A percentile compares a stretch with the other conserved stretches of the same genome.
These are phyloP conservation scores for Zhuliangozyma parablackwelliae DNA, from an alignment of 1,139 yeast genomes.

Conservation along the genomic window DNA sequence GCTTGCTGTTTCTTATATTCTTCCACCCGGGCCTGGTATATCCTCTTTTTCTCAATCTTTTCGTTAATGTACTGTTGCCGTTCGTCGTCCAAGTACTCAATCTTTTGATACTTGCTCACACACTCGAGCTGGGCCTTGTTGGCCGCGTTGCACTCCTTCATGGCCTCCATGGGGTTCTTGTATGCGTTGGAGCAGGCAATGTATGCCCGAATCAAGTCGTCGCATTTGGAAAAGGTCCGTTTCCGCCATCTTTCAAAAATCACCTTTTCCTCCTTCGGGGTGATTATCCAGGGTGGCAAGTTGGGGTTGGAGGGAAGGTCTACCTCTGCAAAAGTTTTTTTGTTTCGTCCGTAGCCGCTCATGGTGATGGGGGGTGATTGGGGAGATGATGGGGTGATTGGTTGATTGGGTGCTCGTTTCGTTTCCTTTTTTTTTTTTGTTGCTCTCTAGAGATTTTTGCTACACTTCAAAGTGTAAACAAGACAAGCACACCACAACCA, in stretches of 20 bases:
- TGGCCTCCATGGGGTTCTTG: conserved; percentile 51
- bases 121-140: conserved; percentile 43
- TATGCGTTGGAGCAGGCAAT: conserved; percentile 38
- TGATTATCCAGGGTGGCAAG: conserved; percentile 78
- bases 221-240: conserved; percentile 69
- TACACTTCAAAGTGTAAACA: neutral
- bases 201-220: conserved; percentile 53
- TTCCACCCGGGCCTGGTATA: conserved; percentile 9
- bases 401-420: neutral
- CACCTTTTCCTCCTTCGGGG: conserved; percentile 82
- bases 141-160: conserved; percentile 46
- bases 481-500: neutral
- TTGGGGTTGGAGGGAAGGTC: conserved; percentile 43
- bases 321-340: conserved; percentile 37
- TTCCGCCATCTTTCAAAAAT: conserved; percentile 76
- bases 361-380: conserved; percentile 6
- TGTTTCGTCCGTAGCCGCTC: conserved; percentile 12
- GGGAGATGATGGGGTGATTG: neutral
- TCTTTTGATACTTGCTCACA: conserved; percentile 62
- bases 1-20: conserved; percentile 1
- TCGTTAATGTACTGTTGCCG: conserved; percentile 60
- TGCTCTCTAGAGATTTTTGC: neutral
- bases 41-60: conserved; percentile 39
- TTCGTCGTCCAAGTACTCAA: conserved; percentile 66
- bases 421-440: neutral